Evolutionary conservation across 2,329 filamentous ascomycete genomes (phyloP).

Genomic region (Sporothrix luriei): DNA sequence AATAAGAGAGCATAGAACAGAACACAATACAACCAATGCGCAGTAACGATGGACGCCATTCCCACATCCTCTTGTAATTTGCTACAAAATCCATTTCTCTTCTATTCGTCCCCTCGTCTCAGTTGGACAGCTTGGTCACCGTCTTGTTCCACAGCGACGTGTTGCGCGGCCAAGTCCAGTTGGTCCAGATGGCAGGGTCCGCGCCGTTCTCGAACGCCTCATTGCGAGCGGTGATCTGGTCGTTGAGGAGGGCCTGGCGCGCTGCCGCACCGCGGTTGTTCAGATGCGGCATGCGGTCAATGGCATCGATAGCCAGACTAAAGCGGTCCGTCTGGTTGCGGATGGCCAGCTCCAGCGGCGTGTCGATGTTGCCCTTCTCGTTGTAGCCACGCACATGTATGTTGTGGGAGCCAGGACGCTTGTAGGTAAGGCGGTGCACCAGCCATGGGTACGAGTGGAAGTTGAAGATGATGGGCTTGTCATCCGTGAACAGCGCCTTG

Average conservation of each 20-base stretch:
- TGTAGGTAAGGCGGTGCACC: slow-evolving; percentile 75
- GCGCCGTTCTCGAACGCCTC: slow-evolving; percentile 70
- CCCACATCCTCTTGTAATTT: not conserved
- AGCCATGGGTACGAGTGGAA: slow-evolving; percentile 85
- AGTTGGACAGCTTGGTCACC: slow-evolving; percentile 27
- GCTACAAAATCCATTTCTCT: not conserved
- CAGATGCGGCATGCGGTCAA: slow-evolving; percentile 66
- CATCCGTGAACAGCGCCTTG: slow-evolving; percentile 68
- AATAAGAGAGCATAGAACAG: no score
- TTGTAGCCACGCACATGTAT: slow-evolving; percentile 77
- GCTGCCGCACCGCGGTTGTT: slow-evolving; percentile 65
- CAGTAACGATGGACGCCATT: no score
- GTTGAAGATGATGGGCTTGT: slow-evolving; percentile 77
- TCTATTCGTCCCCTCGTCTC: not conserved
- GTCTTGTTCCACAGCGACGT: slow-evolving; percentile 40
- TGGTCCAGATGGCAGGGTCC: slow-evolving; percentile 66
- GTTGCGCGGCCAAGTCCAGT: slow-evolving; percentile 65
- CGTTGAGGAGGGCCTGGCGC: slow-evolving; percentile 65
- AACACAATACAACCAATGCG: no score
- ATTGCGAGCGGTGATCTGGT: slow-evolving; percentile 64
- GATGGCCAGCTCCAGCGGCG: slow-evolving; percentile 75
- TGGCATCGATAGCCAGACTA: slow-evolving; percentile 74
- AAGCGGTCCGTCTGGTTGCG: slow-evolving; percentile 77
- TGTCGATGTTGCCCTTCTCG: slow-evolving; percentile 84
- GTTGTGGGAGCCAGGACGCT: slow-evolving; percentile 67